phyloP scores from a whole-genome alignment of 305 asterid species.

The Fraxinus dipetala region DNA sequence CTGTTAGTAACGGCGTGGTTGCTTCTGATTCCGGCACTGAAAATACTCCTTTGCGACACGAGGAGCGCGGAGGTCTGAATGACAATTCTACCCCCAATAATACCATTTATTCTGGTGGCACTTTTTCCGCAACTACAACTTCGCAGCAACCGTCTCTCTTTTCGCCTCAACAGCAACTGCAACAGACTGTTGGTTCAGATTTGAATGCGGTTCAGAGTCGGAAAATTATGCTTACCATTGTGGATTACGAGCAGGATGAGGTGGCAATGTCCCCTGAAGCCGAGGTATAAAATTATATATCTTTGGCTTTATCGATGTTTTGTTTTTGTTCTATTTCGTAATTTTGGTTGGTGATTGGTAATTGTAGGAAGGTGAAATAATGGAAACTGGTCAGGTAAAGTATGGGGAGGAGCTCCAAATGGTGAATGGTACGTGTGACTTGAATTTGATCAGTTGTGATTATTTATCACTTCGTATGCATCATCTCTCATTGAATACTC shows the following conservation, averaged over 20 bases:
- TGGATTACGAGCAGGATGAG: constrained; percentile 89
- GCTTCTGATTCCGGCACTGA: constrained; percentile 35
- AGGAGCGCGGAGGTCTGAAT: constrained; percentile 33
- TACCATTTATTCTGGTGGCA: constrained; percentile 26
- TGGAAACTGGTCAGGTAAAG: constrained; percentile 48
- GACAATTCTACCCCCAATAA: constrained; percentile 36
- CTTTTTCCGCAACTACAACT: constrained; percentile 42
- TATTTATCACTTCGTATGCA: not conserved
- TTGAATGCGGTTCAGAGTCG: constrained; percentile 27
- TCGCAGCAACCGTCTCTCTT: constrained; percentile 31
- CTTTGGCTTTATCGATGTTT: not conserved
- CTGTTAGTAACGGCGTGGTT: constrained; percentile 4
- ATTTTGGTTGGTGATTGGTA: constrained; percentile 21
- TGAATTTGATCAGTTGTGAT: not conserved
- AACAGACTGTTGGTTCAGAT: constrained; percentile 29
- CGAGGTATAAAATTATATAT: constrained; percentile 49
- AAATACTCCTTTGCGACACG: constrained; percentile 29
- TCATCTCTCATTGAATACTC: not conserved
- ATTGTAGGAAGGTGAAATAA: constrained; percentile 71
- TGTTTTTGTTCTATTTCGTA: not conserved
- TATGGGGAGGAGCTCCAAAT: constrained; percentile 55
- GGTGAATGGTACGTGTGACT: constrained; percentile 49
- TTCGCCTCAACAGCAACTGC: constrained; percentile 41
- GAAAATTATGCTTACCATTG: constrained; percentile 50
- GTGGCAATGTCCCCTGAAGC: constrained; percentile 80